These are phyloP conservation scores for Setaria italica DNA, from an alignment of 202 grass and related monocot genomes.

Conservation along the genomic window DNA sequence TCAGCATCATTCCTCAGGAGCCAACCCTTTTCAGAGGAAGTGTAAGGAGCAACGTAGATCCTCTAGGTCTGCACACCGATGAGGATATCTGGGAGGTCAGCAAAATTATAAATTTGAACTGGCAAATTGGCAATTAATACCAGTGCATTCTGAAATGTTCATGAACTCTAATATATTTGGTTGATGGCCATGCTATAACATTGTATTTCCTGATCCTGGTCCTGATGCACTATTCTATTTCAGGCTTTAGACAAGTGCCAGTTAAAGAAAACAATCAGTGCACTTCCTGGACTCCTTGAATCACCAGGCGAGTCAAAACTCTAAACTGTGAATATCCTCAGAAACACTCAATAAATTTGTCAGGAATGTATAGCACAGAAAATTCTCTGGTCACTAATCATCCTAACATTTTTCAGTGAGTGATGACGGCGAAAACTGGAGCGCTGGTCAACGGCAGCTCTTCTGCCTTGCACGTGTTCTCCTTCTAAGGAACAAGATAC, in stretches of 20 bases:
- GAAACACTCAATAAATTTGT: neutral
- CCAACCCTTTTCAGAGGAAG: constrained; percentile 85
- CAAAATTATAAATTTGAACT: neutral
- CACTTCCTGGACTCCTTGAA: constrained; percentile 79
- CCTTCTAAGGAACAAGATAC: constrained; percentile 66
- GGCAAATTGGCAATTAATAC: neutral
- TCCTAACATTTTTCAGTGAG: constrained; percentile 57
- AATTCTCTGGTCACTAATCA: neutral
- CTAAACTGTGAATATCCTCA: neutral
- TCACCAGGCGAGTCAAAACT: constrained; percentile 55
- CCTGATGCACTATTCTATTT: constrained; percentile 6
- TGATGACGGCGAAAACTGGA: constrained; percentile 87
- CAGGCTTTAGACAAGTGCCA: constrained; percentile 89
- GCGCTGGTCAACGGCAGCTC: constrained; percentile 74
- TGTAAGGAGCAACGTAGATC: constrained; percentile 77
- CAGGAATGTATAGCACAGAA: constrained; percentile 4
- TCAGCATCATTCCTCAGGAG: constrained; percentile 92
- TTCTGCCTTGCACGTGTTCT: constrained; percentile 75
- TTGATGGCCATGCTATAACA: neutral
- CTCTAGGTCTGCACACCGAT: constrained; percentile 64
- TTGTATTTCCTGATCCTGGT: neutral
- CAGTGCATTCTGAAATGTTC: neutral
- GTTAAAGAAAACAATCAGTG: constrained; percentile 68
- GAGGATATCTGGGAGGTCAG: constrained; percentile 88
- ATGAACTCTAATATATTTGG: neutral